phyloP scores from a whole-genome alignment of 2,329 filamentous ascomycete species.

The Teratosphaeria zuluensis region DNA sequence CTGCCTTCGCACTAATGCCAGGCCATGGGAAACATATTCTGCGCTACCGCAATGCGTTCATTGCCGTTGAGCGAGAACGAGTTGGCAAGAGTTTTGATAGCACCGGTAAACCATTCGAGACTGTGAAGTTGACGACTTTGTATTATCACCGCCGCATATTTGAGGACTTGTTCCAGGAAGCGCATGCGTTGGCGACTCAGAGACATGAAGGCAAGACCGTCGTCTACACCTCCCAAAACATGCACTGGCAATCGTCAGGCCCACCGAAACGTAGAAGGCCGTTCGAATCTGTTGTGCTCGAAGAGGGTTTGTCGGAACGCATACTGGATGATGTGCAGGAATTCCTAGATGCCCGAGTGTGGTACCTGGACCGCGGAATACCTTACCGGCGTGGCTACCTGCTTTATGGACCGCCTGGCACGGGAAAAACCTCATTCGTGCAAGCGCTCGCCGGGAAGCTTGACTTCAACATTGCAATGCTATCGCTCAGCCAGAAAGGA shows the following conservation, averaged over 20 bases:
- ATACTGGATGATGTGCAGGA: conserved; percentile 74
- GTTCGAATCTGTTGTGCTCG: conserved; percentile 76
- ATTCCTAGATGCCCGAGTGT: conserved; percentile 67
- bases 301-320: conserved; percentile 70
- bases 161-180: conserved; percentile 79
- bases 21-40: conserved; percentile 84
- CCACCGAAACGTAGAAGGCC: conserved; percentile 79
- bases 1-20: conserved; percentile 79
- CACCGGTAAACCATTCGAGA: conserved; percentile 87
- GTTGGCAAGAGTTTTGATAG: conserved; percentile 67
- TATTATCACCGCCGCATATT: conserved; percentile 86
- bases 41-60: conserved; percentile 77
- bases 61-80: conserved; percentile 77
- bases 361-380: conserved; percentile 92
- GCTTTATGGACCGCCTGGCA: conserved; percentile 79
- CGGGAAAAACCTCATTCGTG: conserved; percentile 92
- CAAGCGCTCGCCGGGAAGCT: conserved; percentile 87
- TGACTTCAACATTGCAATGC: conserved; percentile 84
- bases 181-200: conserved; percentile 67
- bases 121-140: conserved; percentile 80
- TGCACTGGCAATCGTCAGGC: conserved; percentile 78
- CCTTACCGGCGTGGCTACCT: conserved; percentile 86
- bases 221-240: conserved; percentile 76
- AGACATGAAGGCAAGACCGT: conserved; percentile 86
- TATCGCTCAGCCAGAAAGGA: conserved; percentile 82